Evolutionary conservation across 176 grass and related monocot genomes (phyloP), one percentile per base, ranked within the genome.

Genomic region (Hsuehochloa calcarea): DNA sequence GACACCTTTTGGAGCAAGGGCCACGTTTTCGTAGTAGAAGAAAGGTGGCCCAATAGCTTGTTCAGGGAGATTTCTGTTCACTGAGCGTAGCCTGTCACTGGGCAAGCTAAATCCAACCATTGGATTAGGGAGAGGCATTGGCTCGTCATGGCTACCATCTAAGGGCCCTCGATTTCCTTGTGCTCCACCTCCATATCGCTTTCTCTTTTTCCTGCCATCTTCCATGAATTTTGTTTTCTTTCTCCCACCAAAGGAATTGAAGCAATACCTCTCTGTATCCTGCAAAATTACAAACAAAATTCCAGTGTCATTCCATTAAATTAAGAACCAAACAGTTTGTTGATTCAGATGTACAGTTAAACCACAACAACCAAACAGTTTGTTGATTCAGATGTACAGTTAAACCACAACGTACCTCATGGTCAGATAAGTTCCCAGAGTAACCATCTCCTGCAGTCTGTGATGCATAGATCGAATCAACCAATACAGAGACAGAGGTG

Each of bases 1-100:
- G 5, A 90, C 68, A 19, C 93, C 91, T 73, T 85, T 95, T 64
- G 96, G 93, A 56, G 96, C 82, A 41, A 92, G 78, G 4, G 96
- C 90, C 15, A 96, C 93, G 51, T 96, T 99, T 70, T 96, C 93
- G 68, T 94, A 96, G 15, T 91, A 99, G 67, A 99, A 99, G 54
- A 82, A 99, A 0, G 96, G 96, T 44, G 91, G 91, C 2, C 96
- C 96, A n/a, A 65, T 52, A 65, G 90, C 93, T 27, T 81, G 52
- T 17, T 78, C 52, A n/a, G 88, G 90, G 20, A 96, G 65, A 2
- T 25, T 66, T 80, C 96, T 93, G 0, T 43, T 16, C 7, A 77
- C 20, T 20, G 70, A 46, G 12, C 56, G 47, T 41, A 49, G 6
- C 50, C 84, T 80, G 23, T 89, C 83, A 70, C 29, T 77, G 38